phyloP scores from a whole-genome alignment of 108 stramenopile genomes.

The Stephanodiscus triporus region DNA sequence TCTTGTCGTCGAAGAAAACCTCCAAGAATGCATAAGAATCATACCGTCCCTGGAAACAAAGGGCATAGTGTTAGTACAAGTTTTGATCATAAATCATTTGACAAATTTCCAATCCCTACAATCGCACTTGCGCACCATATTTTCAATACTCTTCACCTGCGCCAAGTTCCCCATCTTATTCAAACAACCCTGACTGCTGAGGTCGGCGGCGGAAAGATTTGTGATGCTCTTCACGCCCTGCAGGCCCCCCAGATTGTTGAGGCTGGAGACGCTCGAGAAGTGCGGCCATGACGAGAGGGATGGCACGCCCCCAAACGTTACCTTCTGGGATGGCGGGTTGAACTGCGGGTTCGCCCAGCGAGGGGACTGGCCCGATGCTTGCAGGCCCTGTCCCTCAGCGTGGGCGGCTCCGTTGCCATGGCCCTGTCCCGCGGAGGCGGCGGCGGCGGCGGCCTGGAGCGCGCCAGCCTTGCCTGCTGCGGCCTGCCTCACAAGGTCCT shows the following conservation, averaged over 20 bases:
- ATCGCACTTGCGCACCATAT: slow-evolving; percentile 60
- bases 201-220: slow-evolving; percentile 81
- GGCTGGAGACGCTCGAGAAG: slow-evolving; percentile 84
- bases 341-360: slow-evolving; percentile 43
- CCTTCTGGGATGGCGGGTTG: slow-evolving; percentile 42
- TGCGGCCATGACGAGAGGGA: slow-evolving; percentile 89
- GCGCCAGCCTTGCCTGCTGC: slow-evolving; percentile 29
- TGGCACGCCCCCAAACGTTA: slow-evolving; percentile 64
- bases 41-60: slow-evolving; percentile 41
- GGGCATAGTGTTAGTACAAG: not conserved
- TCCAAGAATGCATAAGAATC: slow-evolving; percentile 95
- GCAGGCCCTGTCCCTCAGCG: not conserved
- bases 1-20: slow-evolving; percentile 88
- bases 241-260: slow-evolving; percentile 85
- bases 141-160: slow-evolving; percentile 89
- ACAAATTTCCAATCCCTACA: not conserved
- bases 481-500: slow-evolving; percentile 87
- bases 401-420: slow-evolving; percentile 10
- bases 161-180: slow-evolving; percentile 88
- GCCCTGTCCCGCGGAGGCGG: not conserved
- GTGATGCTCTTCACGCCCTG: slow-evolving; percentile 93
- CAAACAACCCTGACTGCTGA: slow-evolving; percentile 84
- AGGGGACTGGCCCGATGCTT: slow-evolving; percentile 27
- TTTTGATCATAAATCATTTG: slow-evolving; percentile 6
- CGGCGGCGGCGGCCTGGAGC: slow-evolving; percentile 40